phyloP scores from a whole-genome alignment of 352 stramenopile genomes.

The Nothophytophthora sp. region DNA sequence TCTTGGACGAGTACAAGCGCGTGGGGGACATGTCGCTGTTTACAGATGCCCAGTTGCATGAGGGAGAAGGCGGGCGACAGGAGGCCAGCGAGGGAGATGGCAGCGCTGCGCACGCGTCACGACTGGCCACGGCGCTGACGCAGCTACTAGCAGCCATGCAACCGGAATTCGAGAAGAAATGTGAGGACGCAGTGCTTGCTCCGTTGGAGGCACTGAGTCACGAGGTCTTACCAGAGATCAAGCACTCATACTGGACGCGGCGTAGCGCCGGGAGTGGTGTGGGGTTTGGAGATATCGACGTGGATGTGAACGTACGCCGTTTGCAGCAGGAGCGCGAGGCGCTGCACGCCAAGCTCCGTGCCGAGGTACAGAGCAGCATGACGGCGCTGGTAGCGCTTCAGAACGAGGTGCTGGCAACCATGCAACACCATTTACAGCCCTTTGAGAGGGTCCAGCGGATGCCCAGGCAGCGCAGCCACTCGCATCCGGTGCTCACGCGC shows the following conservation, averaged over 20 bases:
- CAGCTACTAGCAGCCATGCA: constrained; percentile 38
- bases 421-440: constrained; percentile 37
- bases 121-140: constrained; percentile 29
- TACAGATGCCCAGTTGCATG: constrained; percentile 6
- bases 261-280: constrained; percentile 20
- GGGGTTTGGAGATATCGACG: constrained; percentile 26
- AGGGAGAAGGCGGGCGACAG: neutral
- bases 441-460: constrained; percentile 26
- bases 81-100: neutral
- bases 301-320: constrained; percentile 40
- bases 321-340: constrained; percentile 53
- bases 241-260: constrained; percentile 78
- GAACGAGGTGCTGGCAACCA: constrained; percentile 36
- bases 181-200: constrained; percentile 41
- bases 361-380: constrained; percentile 61
- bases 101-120: constrained; percentile 14
- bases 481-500: constrained; percentile 13
- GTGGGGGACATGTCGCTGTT: constrained; percentile 59
- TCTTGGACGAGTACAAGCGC: constrained; percentile 69
- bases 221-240: constrained; percentile 67
- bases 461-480: constrained; percentile 21
- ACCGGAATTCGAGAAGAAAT: constrained; percentile 43
- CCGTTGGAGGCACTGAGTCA: constrained; percentile 45
- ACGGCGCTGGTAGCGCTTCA: constrained; percentile 48
- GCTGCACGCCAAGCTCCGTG: constrained; percentile 41